Conservation (phyloP, 2,329 filamentous ascomycete species). For the Juglanconis sp. region DNA sequence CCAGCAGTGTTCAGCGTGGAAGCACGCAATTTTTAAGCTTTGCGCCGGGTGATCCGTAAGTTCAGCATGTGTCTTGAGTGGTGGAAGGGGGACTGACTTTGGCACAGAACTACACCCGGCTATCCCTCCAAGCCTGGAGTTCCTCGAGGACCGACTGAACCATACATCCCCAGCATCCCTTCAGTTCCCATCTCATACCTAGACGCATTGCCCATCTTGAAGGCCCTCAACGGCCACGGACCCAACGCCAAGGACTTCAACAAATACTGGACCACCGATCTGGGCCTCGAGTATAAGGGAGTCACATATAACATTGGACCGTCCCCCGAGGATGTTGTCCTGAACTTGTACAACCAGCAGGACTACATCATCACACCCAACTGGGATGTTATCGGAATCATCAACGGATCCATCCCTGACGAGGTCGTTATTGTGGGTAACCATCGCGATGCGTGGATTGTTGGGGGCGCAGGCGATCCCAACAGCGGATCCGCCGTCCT, state of each 20-base stretch:
- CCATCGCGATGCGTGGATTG: conserved; percentile 86
- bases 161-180: conserved; percentile 70
- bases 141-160: conserved; percentile 59
- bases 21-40: conserved; percentile 69
- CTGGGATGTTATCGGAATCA: conserved; percentile 76
- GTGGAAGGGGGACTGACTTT: not conserved
- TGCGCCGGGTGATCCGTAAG: conserved; percentile 55
- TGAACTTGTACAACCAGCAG: conserved; percentile 67
- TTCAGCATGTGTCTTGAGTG: not conserved
- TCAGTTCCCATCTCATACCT: conserved; percentile 77
- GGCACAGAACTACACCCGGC: conserved; percentile 64
- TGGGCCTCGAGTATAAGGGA: conserved; percentile 41
- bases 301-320: conserved; percentile 42
- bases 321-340: conserved; percentile 51
- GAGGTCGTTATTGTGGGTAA: conserved; percentile 55
- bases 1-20: conserved; percentile 74
- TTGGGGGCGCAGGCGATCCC: conserved; percentile 78
- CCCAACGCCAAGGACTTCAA: conserved; percentile 65
- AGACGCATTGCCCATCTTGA: conserved; percentile 74
- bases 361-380: conserved; percentile 67
- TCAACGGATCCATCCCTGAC: conserved; percentile 67
- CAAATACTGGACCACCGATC: conserved; percentile 54
- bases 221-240: conserved; percentile 73
- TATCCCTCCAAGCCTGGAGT: conserved; percentile 74
- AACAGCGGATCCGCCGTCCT: conserved; percentile 78